Base-by-base conservation (phyloP, 2,329 filamentous ascomycete species). In the Diaporthe vaccinii region DNA sequence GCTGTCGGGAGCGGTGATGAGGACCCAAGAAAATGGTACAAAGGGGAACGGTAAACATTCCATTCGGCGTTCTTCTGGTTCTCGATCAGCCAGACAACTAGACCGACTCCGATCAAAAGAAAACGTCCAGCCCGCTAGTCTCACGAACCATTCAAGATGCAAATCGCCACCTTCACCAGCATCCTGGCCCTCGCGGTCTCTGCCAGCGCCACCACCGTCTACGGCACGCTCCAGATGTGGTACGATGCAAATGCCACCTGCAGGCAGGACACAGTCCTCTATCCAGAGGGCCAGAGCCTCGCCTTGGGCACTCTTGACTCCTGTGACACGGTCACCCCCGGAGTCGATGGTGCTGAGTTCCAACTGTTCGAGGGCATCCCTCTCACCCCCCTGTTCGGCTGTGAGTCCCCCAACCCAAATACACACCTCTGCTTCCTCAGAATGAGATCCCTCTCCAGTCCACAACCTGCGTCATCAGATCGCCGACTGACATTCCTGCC, bases 231-330 rank as follows among this genome's bases (percentile, higher is more conserved):
- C 22, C 46, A 68, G 22, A 36, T 39, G 65, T 68, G 65, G 65
- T 68, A 68, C 28, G 65, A 68, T n/a, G 46, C 25, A 22, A 53
- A 39, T 22, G 46, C 65, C 3, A 39, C 65, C 31, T 68, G 65
- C 65, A 68, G 31, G 8, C 31, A 53, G 65, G 31, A 41, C 31
- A 53, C 46, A 14, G 20, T 68, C 22, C 46, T 68, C 20, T 68
- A 53, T 46, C 65, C 46, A 3, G 46, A 41, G 65, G 65, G 65
- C 94, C 0, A 90, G 80, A 0, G 90, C 86, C 83, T 96, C 94
- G 10, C 94, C 88, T 58, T 84, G 87, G 0, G 93, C 93, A 75
- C 93, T 95, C 0, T 83, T 81, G 31, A 91, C 62, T 36, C 28
- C 12, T 68, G 62, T 15, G 44, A 39, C 12, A 4, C 12, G 31